Percentiles rank a stretch among this genome's conserved stretches.
Conservation (phyloP, 2,329 filamentous ascomycete species). For the Magnaporthales sp. region DNA sequence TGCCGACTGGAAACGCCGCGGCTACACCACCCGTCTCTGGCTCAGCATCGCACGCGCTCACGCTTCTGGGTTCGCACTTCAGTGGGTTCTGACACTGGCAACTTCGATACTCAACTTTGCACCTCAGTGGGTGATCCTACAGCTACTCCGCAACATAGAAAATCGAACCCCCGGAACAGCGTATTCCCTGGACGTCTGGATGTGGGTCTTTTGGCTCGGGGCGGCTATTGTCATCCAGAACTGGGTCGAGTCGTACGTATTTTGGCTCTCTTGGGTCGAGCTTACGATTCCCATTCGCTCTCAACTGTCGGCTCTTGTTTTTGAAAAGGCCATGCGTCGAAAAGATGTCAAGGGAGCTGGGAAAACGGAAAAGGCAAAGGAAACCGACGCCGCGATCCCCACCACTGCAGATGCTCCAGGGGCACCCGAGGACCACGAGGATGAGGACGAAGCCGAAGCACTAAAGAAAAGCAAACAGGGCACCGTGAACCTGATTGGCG, state of each 20-base stretch:
- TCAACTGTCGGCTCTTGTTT: constrained; percentile 64
- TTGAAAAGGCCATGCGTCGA: constrained; percentile 66
- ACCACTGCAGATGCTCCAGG: constrained; percentile 17
- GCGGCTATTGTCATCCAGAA: constrained; percentile 46
- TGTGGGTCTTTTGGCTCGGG: constrained; percentile 60
- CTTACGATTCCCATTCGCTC: constrained; percentile 58
- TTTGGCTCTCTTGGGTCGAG: constrained; percentile 56
- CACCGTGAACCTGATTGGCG: constrained; percentile 70
- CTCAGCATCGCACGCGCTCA: constrained; percentile 51
- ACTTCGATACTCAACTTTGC: constrained; percentile 54
- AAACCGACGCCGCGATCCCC: constrained; percentile 17
- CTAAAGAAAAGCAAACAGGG: constrained; percentile 52
- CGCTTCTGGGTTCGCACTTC: constrained; percentile 42
- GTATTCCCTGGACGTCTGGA: constrained; percentile 48
- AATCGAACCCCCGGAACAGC: constrained; percentile 32
- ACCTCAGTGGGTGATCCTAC: constrained; percentile 61
- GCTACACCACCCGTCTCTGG: constrained; percentile 47
- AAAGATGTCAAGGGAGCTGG: constrained; percentile 65
- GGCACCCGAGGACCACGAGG: constrained; percentile 26
- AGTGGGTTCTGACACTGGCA: constrained; percentile 48
- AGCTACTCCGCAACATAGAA: constrained; percentile 59
- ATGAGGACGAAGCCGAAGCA: constrained; percentile 35
- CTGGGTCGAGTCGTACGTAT: constrained; percentile 45
- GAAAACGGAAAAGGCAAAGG: constrained; percentile 32
- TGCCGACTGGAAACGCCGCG: constrained; percentile 36